Percentiles rank a stretch among this genome's conserved stretches.
Conservation (phyloP, 495 filamentous ascomycete genomes). For the Aspergillus mulundensis region DNA sequence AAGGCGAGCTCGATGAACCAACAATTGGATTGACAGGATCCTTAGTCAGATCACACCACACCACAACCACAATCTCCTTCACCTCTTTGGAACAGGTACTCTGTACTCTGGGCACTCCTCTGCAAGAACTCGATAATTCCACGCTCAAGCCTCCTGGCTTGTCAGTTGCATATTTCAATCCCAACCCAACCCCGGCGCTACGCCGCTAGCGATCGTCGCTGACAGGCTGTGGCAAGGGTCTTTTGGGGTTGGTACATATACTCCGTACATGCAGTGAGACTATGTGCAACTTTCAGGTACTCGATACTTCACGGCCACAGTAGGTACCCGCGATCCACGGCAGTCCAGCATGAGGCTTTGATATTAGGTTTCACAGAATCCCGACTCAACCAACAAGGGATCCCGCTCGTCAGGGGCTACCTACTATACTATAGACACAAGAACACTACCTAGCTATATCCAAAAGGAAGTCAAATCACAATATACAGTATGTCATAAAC, state of each 20-base stretch:
- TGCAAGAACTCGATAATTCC: slow-evolving; percentile 7
- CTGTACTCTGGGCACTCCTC: too few species aligned
- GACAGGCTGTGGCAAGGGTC: slow-evolving; percentile 15
- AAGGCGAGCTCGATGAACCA: background rate
- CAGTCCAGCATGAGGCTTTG: background rate
- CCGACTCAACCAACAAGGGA: background rate
- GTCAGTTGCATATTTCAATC: background rate
- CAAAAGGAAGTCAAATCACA: background rate
- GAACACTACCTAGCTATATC: slow-evolving; percentile 3
- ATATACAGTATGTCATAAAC: slow-evolving; percentile 6
- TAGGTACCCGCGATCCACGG: background rate
- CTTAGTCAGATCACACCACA: slow-evolving; percentile 8
- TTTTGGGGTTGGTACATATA: background rate
- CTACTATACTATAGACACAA: slow-evolving; percentile 7
- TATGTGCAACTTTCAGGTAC: background rate
- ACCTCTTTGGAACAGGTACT: too few species aligned
- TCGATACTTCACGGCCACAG: too few species aligned
- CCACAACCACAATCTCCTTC: too few species aligned
- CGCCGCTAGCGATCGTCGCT: slow-evolving; percentile 3
- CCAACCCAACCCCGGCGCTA: background rate
- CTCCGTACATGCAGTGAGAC: background rate
- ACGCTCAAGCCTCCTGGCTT: background rate
- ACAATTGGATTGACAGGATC: slow-evolving; percentile 5
- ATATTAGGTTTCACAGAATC: slow-evolving; percentile 5
- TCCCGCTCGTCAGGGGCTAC: background rate